phyloP scores from a whole-genome alignment of 331 rosid species.

The Malus hybrid region DNA sequence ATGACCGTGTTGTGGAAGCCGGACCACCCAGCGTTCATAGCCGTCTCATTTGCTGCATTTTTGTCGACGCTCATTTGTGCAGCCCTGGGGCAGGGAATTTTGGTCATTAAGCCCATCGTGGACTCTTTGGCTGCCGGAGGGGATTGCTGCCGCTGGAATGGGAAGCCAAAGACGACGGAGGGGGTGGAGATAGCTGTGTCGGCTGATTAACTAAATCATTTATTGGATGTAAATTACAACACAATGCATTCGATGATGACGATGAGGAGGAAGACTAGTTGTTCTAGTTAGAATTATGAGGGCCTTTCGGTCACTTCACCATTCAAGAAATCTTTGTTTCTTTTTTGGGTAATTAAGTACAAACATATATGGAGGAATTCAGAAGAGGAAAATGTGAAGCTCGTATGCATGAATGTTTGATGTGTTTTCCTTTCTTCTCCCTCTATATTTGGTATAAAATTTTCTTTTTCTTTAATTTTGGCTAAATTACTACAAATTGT shows the following conservation, averaged over 20 bases:
- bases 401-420: background rate
- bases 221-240: background rate
- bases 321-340: background rate
- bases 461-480: background rate
- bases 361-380: background rate
- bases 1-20: constrained; percentile 39
- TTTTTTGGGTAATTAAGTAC: background rate
- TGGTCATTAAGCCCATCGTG: constrained; percentile 67
- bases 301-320: background rate
- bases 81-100: constrained; percentile 54
- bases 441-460: background rate
- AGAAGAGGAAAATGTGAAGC: background rate
- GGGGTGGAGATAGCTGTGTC: background rate
- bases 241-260: background rate
- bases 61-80: constrained; percentile 43
- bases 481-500: background rate
- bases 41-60: constrained; percentile 35
- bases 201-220: background rate
- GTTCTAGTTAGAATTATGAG: background rate
- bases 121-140: constrained; percentile 67
- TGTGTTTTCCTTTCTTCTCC: background rate
- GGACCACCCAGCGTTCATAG: constrained; percentile 17
- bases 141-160: constrained; percentile 2
- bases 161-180: background rate
- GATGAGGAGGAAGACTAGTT: background rate